Percentiles rank a stretch among this genome's conserved stretches.
Evolutionary conservation across 768 basidiomycete genomes (phyloP).

Genomic region (Coprinopsis strossmayeri): DNA sequence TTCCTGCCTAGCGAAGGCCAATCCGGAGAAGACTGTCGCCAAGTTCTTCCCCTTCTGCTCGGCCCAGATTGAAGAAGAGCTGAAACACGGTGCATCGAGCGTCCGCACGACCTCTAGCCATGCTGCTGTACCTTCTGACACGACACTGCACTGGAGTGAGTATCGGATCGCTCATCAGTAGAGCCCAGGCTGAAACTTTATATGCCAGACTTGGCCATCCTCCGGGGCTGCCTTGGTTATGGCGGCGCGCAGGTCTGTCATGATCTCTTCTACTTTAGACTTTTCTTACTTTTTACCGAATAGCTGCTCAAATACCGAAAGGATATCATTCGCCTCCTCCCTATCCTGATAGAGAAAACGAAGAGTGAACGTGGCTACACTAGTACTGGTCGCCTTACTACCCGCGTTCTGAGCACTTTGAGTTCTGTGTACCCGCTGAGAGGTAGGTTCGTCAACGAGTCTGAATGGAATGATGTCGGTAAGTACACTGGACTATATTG

Average conservation of each 20-base stretch:
- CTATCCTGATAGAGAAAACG: slow-evolving; percentile 67
- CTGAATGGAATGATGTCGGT: slow-evolving; percentile 78
- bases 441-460: slow-evolving; percentile 71
- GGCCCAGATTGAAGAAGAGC: slow-evolving; percentile 72
- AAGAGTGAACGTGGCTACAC: slow-evolving; percentile 87
- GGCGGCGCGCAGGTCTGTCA: slow-evolving; percentile 56
- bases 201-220: slow-evolving; percentile 63
- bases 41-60: slow-evolving; percentile 78
- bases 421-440: slow-evolving; percentile 73
- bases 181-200: too few species aligned
- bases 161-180: too few species aligned
- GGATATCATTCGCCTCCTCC: slow-evolving; percentile 56
- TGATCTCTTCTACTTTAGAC: neutral
- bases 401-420: slow-evolving; percentile 68
- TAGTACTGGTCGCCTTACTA: slow-evolving; percentile 70
- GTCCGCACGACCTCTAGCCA: slow-evolving; percentile 73
- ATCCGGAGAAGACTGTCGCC: slow-evolving; percentile 67
- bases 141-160: slow-evolving; percentile 91
- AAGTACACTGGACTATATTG: slow-evolving; percentile 15
- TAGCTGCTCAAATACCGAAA: slow-evolving; percentile 67
- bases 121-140: slow-evolving; percentile 72
- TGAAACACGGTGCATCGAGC: slow-evolving; percentile 87
- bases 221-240: slow-evolving; percentile 77
- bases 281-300: slow-evolving; percentile 5
- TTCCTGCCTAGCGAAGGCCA: slow-evolving; percentile 73